Evolutionary conservation across 2,329 filamentous ascomycete genomes (phyloP), one percentile per base, ranked within the genome.

Genomic region (Pseudogymnoascus sp.): DNA sequence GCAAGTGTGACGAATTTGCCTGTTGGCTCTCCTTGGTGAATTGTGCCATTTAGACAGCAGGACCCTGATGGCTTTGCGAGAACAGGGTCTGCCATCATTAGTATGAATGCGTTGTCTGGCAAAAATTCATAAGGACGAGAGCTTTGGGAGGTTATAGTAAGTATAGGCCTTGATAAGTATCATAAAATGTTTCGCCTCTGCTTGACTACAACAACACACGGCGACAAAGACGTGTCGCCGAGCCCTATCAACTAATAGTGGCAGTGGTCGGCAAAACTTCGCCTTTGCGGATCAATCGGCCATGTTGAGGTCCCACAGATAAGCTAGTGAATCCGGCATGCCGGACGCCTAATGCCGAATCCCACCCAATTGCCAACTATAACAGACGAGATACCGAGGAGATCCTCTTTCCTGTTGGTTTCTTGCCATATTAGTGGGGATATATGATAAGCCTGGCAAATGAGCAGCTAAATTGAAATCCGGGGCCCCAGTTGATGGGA

Each of bases 21-120:
- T 57, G 71, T 65, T 7, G 75, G 67, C 28, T 71, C 69, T 6
- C 77, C 77, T 18, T 68, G 61, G 63, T 79, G 77, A 20, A 77
- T 64, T 2, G 68, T 70, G 33, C 76, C 76, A 59, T 72, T 68
- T 12, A 74, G 68, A 65, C 77, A 79, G 63, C 75, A 78, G 12
- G 68, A 67, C 9, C 72, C 73, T 14, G 70, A 70, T 1, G 71
- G 72, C 57, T 75, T 72, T 9, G 71, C 70, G n/a, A 73, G 64
- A 43, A 69, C 70, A 58, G 37, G 37, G 20, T 59, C 22, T 37
- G 59, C 39, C 39, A 43, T 43, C 6, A n/a, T 25, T 43, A n/a
- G 25, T 25, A 43, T n/a, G 39, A 25, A n/a, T 22, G 12, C 20
- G 20, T 43, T 6, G 12, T 14, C 25, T 25, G 20, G 39, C n/a